Evolutionary conservation across 495 filamentous ascomycete species (phyloP), one percentile per base, ranked within the genome.

Genomic region (Trichoderma erinaceum): DNA sequence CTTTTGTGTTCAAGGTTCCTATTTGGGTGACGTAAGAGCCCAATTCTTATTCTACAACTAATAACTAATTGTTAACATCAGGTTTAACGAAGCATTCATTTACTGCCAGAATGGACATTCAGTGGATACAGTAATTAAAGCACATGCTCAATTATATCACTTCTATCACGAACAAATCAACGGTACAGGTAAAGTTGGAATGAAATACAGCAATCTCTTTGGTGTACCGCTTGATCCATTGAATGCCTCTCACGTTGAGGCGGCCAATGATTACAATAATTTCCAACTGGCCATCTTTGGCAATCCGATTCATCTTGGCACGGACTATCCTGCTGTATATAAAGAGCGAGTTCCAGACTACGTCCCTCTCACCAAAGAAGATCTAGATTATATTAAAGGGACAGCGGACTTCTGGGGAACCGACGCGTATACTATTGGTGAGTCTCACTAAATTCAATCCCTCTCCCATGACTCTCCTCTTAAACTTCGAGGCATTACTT

Each of bases 171-270:
- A 63, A 25, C 23, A 63, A 21, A 25, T 63, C 23, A 63, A 63
- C 3, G 58, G 58, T 29, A 25, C 23, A 15, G 23, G 23, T 2
- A 63, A 63, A 35, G 23, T 63, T 27, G 16, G 13, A 25, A 25
- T 63, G 23, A 63, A n/a, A 35, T 63, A n/a, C 58, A 63, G 29
- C 58, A 63, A 63, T 35, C 6, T 27, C 1, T 63, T 63, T 16
- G 58, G 58, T 3, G 58, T 63, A 10, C 58, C 58, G 35, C 58
- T 25, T 16, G 58, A 63, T 35, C 58, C 13, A 10, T 25, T 15
- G 23, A 25, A 35, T 25, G 3, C 58, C 13, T 15, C 58, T 4
- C 23, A 63, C 23, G 23, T 63, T 16, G 13, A 63, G 23, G 58
- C 58, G 6, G 58, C 58, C 23, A 35, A 63, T 29, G 8, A 63